phyloP scores from a whole-genome alignment of 805 yeast genomes.

The Wickerhamomyces xylosicus region DNA sequence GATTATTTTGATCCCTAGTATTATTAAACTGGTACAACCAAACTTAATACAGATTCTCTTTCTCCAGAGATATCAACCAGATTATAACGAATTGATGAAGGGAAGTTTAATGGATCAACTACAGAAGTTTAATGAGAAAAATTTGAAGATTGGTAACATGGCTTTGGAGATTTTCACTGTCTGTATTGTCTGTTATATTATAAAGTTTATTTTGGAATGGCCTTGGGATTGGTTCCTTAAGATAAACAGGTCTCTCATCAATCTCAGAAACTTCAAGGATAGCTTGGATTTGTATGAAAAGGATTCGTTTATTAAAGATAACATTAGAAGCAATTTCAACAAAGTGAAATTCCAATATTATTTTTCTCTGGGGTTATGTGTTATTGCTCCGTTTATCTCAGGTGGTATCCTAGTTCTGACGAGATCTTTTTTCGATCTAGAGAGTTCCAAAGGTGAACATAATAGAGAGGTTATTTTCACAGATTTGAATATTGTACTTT shows the following conservation, averaged over 20 bases:
- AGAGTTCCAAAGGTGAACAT: constrained; percentile 19
- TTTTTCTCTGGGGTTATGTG: constrained; percentile 19
- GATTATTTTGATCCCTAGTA: constrained; percentile 12
- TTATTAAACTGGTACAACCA: constrained; percentile 11
- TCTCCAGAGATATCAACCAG: constrained; percentile 6
- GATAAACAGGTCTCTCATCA: constrained; percentile 11
- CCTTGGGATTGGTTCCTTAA: constrained; percentile 31
- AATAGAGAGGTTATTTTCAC: constrained; percentile 23
- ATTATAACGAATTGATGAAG: background rate
- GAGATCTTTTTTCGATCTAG: constrained; percentile 20
- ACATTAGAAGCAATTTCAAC: constrained; percentile 1
- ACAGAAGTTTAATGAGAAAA: background rate
- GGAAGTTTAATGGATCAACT: background rate
- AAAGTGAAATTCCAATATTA: constrained; percentile 10
- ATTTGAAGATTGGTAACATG: constrained; percentile 11
- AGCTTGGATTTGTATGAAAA: constrained; percentile 2
- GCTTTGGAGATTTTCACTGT: constrained; percentile 25
- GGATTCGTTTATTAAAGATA: constrained; percentile 1
- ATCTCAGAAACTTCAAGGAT: constrained; percentile 3
- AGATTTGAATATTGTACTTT: constrained; percentile 26
- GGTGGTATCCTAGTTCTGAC: constrained; percentile 20
- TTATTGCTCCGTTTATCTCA: constrained; percentile 20
- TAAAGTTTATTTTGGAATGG: constrained; percentile 28
- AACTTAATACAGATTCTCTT: constrained; percentile 5
- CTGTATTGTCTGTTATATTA: constrained; percentile 23